A percentile compares a stretch with the other conserved stretches of the same genome.
Conservation (phyloP, 169 alveolate genomes). For the Cryptosporidium muris region DNA sequence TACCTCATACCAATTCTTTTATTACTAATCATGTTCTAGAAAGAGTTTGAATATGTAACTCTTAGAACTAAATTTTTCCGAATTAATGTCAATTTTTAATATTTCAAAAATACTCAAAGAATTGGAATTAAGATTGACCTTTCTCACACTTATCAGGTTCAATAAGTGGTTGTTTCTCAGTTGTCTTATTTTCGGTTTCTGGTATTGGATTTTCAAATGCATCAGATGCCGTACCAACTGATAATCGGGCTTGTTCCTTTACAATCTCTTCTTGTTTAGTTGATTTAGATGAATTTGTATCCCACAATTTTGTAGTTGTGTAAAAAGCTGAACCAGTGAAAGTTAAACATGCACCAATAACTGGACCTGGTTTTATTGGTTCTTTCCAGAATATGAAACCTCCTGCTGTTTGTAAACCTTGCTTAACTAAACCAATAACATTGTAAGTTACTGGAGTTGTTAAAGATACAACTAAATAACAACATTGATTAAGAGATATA, state of each 20-base stretch:
- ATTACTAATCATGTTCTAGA: too few relatives aligned
- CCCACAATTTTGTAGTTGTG: slow-evolving; percentile 66
- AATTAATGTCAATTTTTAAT: background rate
- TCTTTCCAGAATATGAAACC: slow-evolving; percentile 69
- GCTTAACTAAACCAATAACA: slow-evolving; percentile 68
- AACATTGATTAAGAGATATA: slow-evolving; percentile 57
- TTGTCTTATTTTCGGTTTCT: slow-evolving; percentile 25
- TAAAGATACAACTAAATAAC: slow-evolving; percentile 62
- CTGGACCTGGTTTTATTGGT: slow-evolving; percentile 63
- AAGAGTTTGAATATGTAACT: too few relatives aligned
- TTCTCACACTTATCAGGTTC: slow-evolving; percentile 58
- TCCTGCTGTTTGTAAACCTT: slow-evolving; percentile 67
- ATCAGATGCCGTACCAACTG: slow-evolving; percentile 65
- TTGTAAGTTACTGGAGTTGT: slow-evolving; percentile 70
- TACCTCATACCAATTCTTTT: too few relatives aligned
- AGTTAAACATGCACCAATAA: slow-evolving; percentile 66
- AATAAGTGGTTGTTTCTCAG: slow-evolving; percentile 63
- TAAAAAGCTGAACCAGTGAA: slow-evolving; percentile 64
- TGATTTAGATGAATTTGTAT: slow-evolving; percentile 34
- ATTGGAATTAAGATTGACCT: slow-evolving; percentile 38
- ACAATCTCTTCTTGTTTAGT: slow-evolving; percentile 56
- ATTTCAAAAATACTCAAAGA: slow-evolving; percentile 3
- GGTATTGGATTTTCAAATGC: slow-evolving; percentile 61
- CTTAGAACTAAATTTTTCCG: too few relatives aligned
- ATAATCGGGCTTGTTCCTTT: slow-evolving; percentile 69